Conservation (phyloP, 2,329 filamentous ascomycete genomes). For the Colletotrichum aenigma region DNA sequence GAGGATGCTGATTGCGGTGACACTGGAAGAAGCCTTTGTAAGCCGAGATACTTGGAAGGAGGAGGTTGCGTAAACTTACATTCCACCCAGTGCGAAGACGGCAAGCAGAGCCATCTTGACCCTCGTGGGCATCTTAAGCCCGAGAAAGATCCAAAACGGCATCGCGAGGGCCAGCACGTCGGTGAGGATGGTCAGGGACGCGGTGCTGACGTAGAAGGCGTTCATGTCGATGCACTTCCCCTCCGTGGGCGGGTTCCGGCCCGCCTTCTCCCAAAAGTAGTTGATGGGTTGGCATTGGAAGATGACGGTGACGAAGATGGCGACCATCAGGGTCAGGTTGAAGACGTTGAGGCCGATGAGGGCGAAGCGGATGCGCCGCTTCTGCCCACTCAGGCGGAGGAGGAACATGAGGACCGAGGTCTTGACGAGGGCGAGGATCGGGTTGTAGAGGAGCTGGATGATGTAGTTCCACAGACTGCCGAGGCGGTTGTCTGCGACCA, state of each 20-base stretch:
- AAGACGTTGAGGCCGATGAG: constrained; percentile 35
- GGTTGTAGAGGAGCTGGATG: constrained; percentile 38
- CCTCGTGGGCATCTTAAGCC: constrained; percentile 33
- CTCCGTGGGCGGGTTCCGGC: constrained; percentile 9
- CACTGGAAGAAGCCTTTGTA: constrained; percentile 1
- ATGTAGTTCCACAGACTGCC: constrained; percentile 32
- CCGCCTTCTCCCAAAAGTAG: constrained; percentile 34
- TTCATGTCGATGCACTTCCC: constrained; percentile 11
- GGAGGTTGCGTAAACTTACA: constrained; percentile 20
- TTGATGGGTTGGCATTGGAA: constrained; percentile 46
- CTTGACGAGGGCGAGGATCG: constrained; percentile 38
- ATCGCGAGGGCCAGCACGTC: constrained; percentile 42
- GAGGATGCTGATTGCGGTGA: constrained; percentile 12
- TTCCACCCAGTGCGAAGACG: constrained; percentile 34
- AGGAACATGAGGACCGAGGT: constrained; percentile 37
- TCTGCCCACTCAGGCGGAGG: constrained; percentile 35
- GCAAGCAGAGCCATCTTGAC: constrained; percentile 37
- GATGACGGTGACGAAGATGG: constrained; percentile 39
- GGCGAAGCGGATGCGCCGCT: constrained; percentile 27
- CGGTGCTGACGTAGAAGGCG: constrained; percentile 34
- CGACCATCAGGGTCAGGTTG: constrained; percentile 37
- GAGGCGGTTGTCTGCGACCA: constrained; percentile 1
- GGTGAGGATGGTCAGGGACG: constrained; percentile 43
- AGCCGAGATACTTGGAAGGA: not conserved
- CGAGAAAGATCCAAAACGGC: constrained; percentile 38